Percentiles rank a stretch among this genome's conserved stretches.
These are phyloP conservation scores for Lachnum nothofagi DNA, from an alignment of 2,329 filamentous ascomycete genomes.

Conservation along the genomic window DNA sequence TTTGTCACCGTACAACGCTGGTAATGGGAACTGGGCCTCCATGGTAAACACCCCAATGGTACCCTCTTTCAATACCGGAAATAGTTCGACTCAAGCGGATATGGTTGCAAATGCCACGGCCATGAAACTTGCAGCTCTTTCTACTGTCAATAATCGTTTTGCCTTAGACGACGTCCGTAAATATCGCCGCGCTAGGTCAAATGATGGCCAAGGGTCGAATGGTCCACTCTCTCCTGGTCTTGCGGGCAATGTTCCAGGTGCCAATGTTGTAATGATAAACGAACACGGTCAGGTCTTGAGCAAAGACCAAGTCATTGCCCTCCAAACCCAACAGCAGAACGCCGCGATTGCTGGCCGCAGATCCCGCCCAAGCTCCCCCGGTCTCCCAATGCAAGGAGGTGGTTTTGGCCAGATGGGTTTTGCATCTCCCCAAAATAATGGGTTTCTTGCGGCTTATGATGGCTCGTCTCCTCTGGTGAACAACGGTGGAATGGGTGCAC, in stretches of 20 bases:
- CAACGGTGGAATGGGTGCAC: constrained; percentile 63
- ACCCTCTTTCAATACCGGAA: constrained; percentile 65
- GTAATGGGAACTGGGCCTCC: constrained; percentile 93
- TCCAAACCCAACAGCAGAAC: constrained; percentile 61
- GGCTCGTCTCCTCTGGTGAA: constrained; percentile 64
- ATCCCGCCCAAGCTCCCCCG: constrained; percentile 85
- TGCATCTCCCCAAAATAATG: constrained; percentile 86
- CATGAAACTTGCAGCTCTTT: constrained; percentile 96
- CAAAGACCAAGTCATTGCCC: constrained; percentile 75
- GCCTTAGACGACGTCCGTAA: constrained; percentile 95
- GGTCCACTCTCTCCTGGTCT: constrained; percentile 62
- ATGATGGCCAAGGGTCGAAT: constrained; percentile 63
- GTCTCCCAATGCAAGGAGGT: constrained; percentile 71
- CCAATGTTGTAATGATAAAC: constrained; percentile 90
- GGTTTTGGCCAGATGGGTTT: constrained; percentile 64
- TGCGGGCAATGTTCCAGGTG: constrained; percentile 58
- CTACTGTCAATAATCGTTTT: constrained; percentile 97
- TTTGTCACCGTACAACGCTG: constrained; percentile 74
- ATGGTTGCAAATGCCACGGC: constrained; percentile 98
- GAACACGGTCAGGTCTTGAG: constrained; percentile 84
- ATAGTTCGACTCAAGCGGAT: constrained; percentile 66
- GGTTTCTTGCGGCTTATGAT: constrained; percentile 86
- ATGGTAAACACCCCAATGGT: constrained; percentile 98
- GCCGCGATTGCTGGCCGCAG: constrained; percentile 61
- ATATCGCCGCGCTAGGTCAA: constrained; percentile 85